Base-by-base conservation (phyloP, 2,329 filamentous ascomycete species). In the Phoma herbarum region DNA sequence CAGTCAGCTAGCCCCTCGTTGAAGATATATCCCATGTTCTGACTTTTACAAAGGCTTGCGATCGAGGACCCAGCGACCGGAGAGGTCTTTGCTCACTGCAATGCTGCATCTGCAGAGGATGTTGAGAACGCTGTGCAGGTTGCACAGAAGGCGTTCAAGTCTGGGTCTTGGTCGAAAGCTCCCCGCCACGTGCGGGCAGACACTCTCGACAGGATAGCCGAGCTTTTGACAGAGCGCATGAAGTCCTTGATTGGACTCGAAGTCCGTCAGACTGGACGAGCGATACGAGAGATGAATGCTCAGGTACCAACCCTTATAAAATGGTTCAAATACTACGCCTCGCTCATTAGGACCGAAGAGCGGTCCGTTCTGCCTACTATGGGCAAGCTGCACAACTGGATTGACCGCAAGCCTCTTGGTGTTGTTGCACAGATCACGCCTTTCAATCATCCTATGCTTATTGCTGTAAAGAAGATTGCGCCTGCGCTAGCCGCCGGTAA, bases 251-350 rank as follows among this genome's bases (percentile, higher is more conserved):
- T 91, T 48, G 74, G 78, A 9, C 80, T 90, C 4, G 89, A 92
- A 73, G 86, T 89, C 8, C 78, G 75, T 31, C 89, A 91, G 73
- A 92, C 89, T 0, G 89, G 89, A 2, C 85, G 89, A 0, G 85
- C 86, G 0, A 79, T 89, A 26, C 85, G 88, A 25, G 89, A 91
- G 72, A 90, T 92, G 87, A 81, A 83, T 47, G 88, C 88, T 1
- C 89, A 91, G 71, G 84, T 89, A 5, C 85, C 86, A 0, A 86
- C 85, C 0, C 80, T 91, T 0, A 83, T 87, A 1, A 85, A 86
- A 42, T 91, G 89, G 89, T 87, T 91, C 76, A 86, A 85, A 59
- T 91, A 91, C 77, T 92, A 89, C 68, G 88, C 88, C 1, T 82
- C 87, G 0, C 71, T 90, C 1, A 81, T 90, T 29, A 84, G 89